A percentile compares a stretch with the other conserved stretches of the same genome.
Conservation (phyloP, 768 basidiomycete genomes). For the Naematelia aurantialba region DNA sequence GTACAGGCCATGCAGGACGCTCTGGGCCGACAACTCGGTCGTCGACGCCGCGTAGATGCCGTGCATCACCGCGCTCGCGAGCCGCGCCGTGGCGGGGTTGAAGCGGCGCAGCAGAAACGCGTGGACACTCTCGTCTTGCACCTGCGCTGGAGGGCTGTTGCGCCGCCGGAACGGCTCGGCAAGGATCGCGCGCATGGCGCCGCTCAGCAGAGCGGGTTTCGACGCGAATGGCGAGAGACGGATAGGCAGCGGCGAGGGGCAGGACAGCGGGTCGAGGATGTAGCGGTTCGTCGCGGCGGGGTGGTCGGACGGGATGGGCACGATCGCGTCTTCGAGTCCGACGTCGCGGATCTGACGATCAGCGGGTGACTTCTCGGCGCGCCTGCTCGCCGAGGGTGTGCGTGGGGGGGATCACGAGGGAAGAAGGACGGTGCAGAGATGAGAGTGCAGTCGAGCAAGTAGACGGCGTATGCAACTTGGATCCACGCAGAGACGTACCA, state of each 20-base stretch:
- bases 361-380: neutral
- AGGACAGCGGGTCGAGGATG: conserved; percentile 56
- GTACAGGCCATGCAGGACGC: conserved; percentile 60
- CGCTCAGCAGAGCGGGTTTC: conserved; percentile 28
- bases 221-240: conserved; percentile 29
- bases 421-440: neutral
- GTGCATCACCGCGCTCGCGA: conserved; percentile 79
- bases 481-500: conserved; percentile 58
- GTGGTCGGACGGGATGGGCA: conserved; percentile 65
- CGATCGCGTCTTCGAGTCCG: conserved; percentile 58
- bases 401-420: conserved; percentile 6
- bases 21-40: conserved; percentile 61
- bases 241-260: conserved; percentile 53
- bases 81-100: conserved; percentile 65
- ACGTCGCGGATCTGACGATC: conserved; percentile 69
- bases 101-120: conserved; percentile 71
- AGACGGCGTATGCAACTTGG: conserved; percentile 16
- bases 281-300: conserved; percentile 75
- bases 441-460: no score
- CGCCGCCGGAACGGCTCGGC: conserved; percentile 58
- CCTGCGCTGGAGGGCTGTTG: conserved; percentile 6
- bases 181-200: conserved; percentile 59
- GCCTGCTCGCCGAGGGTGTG: no score
- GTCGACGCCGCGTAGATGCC: conserved; percentile 91
- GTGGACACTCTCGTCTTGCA: conserved; percentile 74